Base-by-base conservation (phyloP, 2,329 filamentous ascomycete species). In the Aspergillus sp. region DNA sequence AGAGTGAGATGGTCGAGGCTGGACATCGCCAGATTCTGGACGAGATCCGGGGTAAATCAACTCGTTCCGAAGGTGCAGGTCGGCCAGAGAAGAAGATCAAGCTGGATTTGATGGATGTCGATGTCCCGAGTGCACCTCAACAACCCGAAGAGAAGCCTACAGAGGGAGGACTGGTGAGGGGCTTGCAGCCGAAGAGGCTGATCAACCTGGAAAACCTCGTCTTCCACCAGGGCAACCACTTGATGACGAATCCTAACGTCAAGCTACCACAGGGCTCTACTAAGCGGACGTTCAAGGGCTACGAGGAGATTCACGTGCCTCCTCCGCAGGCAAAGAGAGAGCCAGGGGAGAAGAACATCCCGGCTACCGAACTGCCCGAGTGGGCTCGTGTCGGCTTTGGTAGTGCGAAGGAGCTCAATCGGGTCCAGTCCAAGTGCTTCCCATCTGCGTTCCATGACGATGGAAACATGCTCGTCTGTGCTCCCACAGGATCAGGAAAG, bases 211-310 rank as follows among this genome's bases (percentile, higher is more conserved):
- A 99, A 60, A 98, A 98, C 70, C 86, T 99, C 36, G 86, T 97
- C 41, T 99, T 99, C 73, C 95, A 98, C 69, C 94, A 98, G 78
- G 95, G 95, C 56, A 99, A 98, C 71, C 95, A 99, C 80, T 84
- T 99, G 47, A 99, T 98, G 94, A 98, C 95, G n/a, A 99, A 99
- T 70, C 91, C 92, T 6, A 97, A 92, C 73, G 95, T 99, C 50
- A 90, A 91, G 64, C 84, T 99, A 19, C 95, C 95, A 0, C 92
- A 97, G 74, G 95, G 95, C 10, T 97, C 95, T 2, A 97, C 91
- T 0, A 97, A 98, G 77, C 87, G 92, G 51, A 92, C 91, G 0
- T 97, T 97, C 80, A 99, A 99, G 77, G 95, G 95, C 36, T 99
- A 98, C 68, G 95, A 99, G 77, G 95, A 99, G 73, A 97, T 98